Evolutionary conservation across 495 filamentous ascomycete genomes (phyloP).

Genomic region (Aspergillus olivimuriae): DNA sequence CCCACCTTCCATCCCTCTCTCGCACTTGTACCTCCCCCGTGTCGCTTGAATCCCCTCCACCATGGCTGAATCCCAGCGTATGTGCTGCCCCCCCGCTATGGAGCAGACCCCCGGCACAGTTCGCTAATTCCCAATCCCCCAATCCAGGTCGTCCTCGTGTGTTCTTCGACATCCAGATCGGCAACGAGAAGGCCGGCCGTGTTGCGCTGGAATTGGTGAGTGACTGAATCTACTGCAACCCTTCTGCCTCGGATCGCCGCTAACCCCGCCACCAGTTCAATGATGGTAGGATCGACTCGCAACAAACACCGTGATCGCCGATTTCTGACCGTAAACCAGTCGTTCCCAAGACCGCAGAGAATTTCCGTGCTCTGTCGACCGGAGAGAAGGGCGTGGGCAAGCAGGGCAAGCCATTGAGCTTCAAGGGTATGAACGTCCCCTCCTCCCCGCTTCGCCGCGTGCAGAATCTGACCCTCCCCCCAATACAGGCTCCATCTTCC

Average conservation of each 20-base stretch:
- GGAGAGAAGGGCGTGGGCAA: constrained; percentile 86
- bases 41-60: constrained; percentile 7
- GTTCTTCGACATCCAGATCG: constrained; percentile 86
- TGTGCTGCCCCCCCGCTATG: too few relatives aligned
- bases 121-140: constrained; percentile 13
- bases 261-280: constrained; percentile 51
- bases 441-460: constrained; percentile 5
- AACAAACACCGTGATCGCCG: not conserved
- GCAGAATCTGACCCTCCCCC: not conserved
- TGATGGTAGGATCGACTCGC: constrained; percentile 47
- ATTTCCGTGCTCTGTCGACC: constrained; percentile 93
- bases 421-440: constrained; percentile 37
- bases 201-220: constrained; percentile 75
- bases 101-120: not conserved
- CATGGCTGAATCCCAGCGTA: constrained; percentile 36
- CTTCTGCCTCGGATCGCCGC: too few relatives aligned
- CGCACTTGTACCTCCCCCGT: constrained; percentile 7
- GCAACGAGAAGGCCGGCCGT: constrained; percentile 61
- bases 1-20: constrained; percentile 3
- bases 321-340: constrained; percentile 36
- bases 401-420: constrained; percentile 75
- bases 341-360: constrained; percentile 87
- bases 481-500: constrained; percentile 65
- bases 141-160: constrained; percentile 57
- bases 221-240: constrained; percentile 5